These are phyloP conservation scores for Tetracladium marchalianum DNA, from an alignment of 495 filamentous ascomycete species.

Conservation along the genomic window DNA sequence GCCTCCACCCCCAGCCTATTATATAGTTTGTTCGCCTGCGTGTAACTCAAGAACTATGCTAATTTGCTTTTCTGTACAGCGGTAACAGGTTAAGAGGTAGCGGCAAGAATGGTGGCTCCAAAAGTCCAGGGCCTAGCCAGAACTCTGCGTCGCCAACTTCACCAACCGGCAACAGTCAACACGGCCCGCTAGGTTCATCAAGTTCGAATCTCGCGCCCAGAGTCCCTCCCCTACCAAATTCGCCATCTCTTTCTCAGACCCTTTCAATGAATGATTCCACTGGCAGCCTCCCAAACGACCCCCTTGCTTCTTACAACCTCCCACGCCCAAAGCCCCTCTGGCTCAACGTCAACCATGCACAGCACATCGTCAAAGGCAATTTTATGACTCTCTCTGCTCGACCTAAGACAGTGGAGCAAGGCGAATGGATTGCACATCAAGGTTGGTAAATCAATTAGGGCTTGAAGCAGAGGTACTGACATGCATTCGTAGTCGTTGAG, in stretches of 20 bases:
- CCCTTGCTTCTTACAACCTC: constrained; percentile 38
- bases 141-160: constrained; percentile 39
- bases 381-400: constrained; percentile 90
- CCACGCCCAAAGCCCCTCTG: constrained; percentile 40
- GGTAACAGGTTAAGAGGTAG: constrained; percentile 27
- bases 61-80: constrained; percentile 10
- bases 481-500: constrained; percentile 57
- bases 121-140: constrained; percentile 22
- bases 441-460: constrained; percentile 37
- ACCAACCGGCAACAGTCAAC: constrained; percentile 27
- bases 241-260: constrained; percentile 43
- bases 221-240: constrained; percentile 47
- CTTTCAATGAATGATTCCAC: constrained; percentile 35
- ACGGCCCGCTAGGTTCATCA: constrained; percentile 28
- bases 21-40: too few species aligned
- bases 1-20: too few species aligned
- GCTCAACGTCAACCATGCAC: constrained; percentile 72
- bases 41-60: constrained; percentile 5
- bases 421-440: constrained; percentile 93
- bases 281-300: constrained; percentile 34
- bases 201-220: constrained; percentile 37
- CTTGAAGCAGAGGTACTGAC: background rate
- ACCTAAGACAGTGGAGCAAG: constrained; percentile 79
- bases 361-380: constrained; percentile 87
- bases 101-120: constrained; percentile 38